Evolutionary conservation across 805 yeast genomes (phyloP), one percentile per base, ranked within the genome.

Genomic region (Suhomyces vadensis): DNA sequence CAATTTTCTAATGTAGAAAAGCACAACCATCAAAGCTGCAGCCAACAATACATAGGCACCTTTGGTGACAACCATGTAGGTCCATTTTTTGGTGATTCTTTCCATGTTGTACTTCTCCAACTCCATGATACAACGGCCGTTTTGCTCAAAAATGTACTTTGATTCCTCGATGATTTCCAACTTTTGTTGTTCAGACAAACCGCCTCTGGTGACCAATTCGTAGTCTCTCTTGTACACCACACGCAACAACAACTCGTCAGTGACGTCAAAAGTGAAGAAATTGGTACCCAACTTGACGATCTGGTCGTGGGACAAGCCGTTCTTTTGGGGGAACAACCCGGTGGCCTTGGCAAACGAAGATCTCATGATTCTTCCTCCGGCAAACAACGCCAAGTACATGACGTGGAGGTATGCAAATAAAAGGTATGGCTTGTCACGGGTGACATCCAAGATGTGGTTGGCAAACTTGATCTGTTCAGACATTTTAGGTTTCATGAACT

Each of bases 381-480:
- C 95, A 68, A 87, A 87, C 40, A 87, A 74, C 0, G 94, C 95
- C 57, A 87, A 67, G 64, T 87, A 87, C 80, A 87, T 75, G 38
- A 86, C 94, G 60, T 87, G 96, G 69, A 88, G 79, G 63, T 87
- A 87, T 4, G 95, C 94, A 37, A 87, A 69, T 27, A 87, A 63
- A 16, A 86, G 63, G 53, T 85, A 79, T 6, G 96, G 95, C 56
- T 83, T 82, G 36, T 76, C 81, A 35, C 57, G 58, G 26, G 85
- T 76, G 6, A 73, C 74, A 38, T 65, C 60, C 29, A 70, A 65
- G 44, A 87, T 85, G 58, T 84, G 89, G 29, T 82, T 61, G 23
- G 74, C 75, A 55, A 83, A 85, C 27, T 68, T 79, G 35, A 80
- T 78, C 62, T 87, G 89, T 48, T 76, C 75, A 1, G 78, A 69